A percentile compares a stretch with the other conserved stretches of the same genome.
These are phyloP conservation scores for Allantophomopsis lycopodina DNA, from an alignment of 2,329 filamentous ascomycete species.

Conservation along the genomic window DNA sequence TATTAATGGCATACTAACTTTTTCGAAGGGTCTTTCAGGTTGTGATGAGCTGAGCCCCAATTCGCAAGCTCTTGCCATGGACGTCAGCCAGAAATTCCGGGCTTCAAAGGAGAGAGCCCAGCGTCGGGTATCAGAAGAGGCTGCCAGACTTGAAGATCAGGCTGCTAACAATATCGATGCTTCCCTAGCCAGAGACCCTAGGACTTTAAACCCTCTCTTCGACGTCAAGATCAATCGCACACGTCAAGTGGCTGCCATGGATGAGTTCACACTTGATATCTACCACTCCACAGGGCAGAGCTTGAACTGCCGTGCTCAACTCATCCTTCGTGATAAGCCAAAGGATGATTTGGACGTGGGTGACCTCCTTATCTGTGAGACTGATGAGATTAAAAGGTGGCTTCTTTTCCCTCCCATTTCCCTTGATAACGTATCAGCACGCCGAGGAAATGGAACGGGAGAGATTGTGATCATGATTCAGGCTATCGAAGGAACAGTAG, in stretches of 20 bases:
- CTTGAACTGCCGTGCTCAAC: constrained; percentile 76
- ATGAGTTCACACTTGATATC: constrained; percentile 77
- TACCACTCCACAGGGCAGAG: constrained; percentile 82
- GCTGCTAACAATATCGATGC: constrained; percentile 75
- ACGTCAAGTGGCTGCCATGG: constrained; percentile 77
- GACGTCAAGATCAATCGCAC: constrained; percentile 60
- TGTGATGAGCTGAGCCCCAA: constrained; percentile 6
- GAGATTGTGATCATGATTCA: constrained; percentile 82
- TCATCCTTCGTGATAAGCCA: constrained; percentile 72
- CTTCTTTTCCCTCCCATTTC: constrained; percentile 86
- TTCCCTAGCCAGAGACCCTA: constrained; percentile 64
- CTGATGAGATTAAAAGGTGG: constrained; percentile 63
- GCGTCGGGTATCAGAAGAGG: constrained; percentile 59
- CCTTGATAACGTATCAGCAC: constrained; percentile 60
- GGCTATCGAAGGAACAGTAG: constrained; percentile 45
- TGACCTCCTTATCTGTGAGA: constrained; percentile 85
- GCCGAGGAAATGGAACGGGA: constrained; percentile 53
- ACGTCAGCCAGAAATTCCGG: constrained; percentile 31
- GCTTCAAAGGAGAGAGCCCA: constrained; percentile 65
- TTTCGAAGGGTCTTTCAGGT: constrained; percentile 4
- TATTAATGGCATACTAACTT: constrained; percentile 5
- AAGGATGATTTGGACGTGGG: constrained; percentile 53
- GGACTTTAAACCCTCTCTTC: constrained; percentile 58
- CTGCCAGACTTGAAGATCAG: constrained; percentile 67
- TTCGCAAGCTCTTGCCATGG: constrained; percentile 26